A percentile compares a stretch with the other conserved stretches of the same genome.
These are phyloP conservation scores for Dryas drummondii DNA, from an alignment of 306 rosid species.

Conservation along the genomic window DNA sequence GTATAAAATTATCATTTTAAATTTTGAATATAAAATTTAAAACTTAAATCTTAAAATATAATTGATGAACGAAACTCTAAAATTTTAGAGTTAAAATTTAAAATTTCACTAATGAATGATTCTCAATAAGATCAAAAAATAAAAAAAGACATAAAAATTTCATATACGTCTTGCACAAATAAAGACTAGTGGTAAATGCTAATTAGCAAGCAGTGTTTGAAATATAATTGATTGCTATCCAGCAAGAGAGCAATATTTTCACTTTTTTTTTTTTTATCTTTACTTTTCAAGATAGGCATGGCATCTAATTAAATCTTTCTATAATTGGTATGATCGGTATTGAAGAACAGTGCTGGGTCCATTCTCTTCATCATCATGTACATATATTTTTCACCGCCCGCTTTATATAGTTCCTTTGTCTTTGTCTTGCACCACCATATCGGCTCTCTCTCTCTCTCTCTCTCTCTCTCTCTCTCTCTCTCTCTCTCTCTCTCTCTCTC, in stretches of 20 bases:
- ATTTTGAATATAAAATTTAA: too few species aligned
- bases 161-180: too few species aligned
- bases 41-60: too few species aligned
- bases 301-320: conserved; percentile 16
- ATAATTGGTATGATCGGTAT: conserved; percentile 24
- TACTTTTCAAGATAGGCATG: neutral
- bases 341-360: conserved; percentile 36
- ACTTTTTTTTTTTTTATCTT: too few species aligned
- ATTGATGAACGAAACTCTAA: too few species aligned
- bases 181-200: neutral
- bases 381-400: neutral
- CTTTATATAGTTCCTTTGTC: neutral
- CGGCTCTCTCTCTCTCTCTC: neutral
- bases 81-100: too few species aligned
- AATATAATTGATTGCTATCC: neutral
- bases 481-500: neutral
- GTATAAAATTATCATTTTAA: too few species aligned
- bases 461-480: neutral
- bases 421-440: neutral
- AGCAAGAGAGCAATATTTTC: too few species aligned
- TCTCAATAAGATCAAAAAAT: too few species aligned
- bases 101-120: too few species aligned
- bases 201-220: neutral
- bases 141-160: too few species aligned
- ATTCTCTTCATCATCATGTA: conserved; percentile 15